Evolutionary conservation across 2,329 filamentous ascomycete genomes (phyloP), one percentile per base, ranked within the genome.

Genomic region (Didymella pomorum): DNA sequence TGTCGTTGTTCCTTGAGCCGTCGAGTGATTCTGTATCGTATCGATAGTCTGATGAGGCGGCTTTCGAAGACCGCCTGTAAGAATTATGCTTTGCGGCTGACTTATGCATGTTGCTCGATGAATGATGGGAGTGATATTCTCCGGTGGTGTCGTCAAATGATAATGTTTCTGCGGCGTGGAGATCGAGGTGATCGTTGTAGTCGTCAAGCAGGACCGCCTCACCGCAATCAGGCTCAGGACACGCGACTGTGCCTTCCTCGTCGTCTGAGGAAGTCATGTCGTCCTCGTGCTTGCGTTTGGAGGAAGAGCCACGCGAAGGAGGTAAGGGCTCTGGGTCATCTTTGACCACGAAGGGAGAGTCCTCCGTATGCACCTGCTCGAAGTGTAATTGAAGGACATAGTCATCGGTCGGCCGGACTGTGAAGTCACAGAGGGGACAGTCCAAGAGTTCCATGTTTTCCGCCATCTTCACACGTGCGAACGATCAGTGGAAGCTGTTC

Each of bases 101-200:
- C 41, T 42, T 52, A 28, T 71, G 67, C 75, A 77, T 77, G 45
- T 66, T 70, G 67, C 62, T 60, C 63, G 66, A 64, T 66, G 68
- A 64, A 63, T 63, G 66, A 54, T 71, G 66, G 62, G 69, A 72
- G 71, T 67, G 69, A 75, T 75, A 74, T 53, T 71, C 63, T 64
- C 68, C 60, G 21, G 69, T 71, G 58, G 64, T 66, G 55, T 74
- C 69, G 71, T 75, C 71, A 59, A 69, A 72, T 60, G 73, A 76
- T 73, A 77, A 71, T 65, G 75, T 70, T 55, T 78, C 75, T 62
- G 76, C 70, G 55, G 70, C 65, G 71, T 82, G 80, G 31, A 80
- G 72, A 53, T 80, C 75, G 51, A 82, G 71, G 69, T 82, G 81
- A 47, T 82, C 78, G 65, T 81, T 78, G 53, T 79, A 74, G 47